A percentile compares a stretch with the other conserved stretches of the same genome.
phyloP scores from a whole-genome alignment of 1,284 basidiomycete genomes.

The Ceratobasidium theobromae region DNA sequence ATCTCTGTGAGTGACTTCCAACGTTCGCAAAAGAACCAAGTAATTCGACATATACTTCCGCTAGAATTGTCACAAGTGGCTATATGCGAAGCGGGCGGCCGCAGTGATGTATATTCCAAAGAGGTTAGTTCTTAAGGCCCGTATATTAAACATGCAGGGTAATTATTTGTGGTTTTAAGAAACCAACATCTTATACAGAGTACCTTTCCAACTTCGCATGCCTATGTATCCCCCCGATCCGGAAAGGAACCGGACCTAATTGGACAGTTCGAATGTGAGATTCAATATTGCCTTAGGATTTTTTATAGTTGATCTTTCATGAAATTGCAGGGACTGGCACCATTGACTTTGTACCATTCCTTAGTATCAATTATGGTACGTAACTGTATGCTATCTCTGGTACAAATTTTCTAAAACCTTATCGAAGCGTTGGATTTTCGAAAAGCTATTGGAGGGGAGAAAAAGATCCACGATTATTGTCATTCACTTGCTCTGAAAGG shows the following conservation, averaged over 20 bases:
- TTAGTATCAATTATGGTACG: conserved; percentile 59
- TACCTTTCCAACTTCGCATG: conserved; percentile 69
- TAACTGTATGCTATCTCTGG: conserved; percentile 18
- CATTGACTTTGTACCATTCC: conserved; percentile 55
- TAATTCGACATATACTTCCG: conserved; percentile 3
- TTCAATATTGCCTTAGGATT: not conserved
- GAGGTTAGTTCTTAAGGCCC: conserved; percentile 50
- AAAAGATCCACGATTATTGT: conserved; percentile 74
- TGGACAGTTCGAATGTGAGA: conserved; percentile 60
- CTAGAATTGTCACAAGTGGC: conserved; percentile 87
- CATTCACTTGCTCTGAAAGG: conserved; percentile 72
- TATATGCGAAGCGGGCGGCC: conserved; percentile 68
- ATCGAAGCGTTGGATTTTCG: conserved; percentile 72
- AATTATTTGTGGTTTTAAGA: conserved; percentile 44
- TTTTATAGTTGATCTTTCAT: too few relatives aligned
- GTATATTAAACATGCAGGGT: not conserved
- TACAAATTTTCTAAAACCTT: conserved; percentile 35
- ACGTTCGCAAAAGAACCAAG: not conserved
- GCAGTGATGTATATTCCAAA: conserved; percentile 78
- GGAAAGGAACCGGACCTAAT: conserved; percentile 50
- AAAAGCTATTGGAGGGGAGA: conserved; percentile 79
- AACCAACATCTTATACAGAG: conserved; percentile 79
- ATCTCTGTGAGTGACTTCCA: conserved; percentile 55
- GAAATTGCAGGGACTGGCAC: conserved; percentile 65
- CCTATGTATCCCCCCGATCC: conserved; percentile 52